Percentiles rank a stretch among this genome's conserved stretches.
Evolutionary conservation across 768 basidiomycete species (phyloP).

Genomic region (Galerina marginata): DNA sequence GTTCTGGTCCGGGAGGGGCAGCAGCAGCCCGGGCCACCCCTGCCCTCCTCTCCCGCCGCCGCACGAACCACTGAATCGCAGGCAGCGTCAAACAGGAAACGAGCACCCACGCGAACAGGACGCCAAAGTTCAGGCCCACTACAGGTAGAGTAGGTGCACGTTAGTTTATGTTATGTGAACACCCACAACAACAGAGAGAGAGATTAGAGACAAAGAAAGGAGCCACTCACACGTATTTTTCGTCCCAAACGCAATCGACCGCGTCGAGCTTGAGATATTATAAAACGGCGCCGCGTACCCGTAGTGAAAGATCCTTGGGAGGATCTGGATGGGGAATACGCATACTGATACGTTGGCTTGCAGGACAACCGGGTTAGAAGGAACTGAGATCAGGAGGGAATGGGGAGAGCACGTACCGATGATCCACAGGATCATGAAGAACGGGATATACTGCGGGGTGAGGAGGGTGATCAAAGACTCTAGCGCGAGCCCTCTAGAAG

Average conservation of each 20-base stretch:
- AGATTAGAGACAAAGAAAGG: neutral
- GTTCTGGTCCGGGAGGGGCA: neutral
- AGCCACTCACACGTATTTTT: slow-evolving; percentile 57
- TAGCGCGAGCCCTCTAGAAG: slow-evolving; percentile 60
- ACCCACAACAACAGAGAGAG: too few relatives aligned
- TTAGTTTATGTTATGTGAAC: neutral
- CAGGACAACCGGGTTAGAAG: too few relatives aligned
- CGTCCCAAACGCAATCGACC: slow-evolving; percentile 69
- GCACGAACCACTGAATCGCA: slow-evolving; percentile 50
- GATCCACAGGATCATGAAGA: slow-evolving; percentile 75
- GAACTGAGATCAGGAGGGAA: neutral
- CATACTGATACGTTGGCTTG: slow-evolving; percentile 67
- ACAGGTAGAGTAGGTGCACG: neutral
- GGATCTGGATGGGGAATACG: slow-evolving; percentile 59
- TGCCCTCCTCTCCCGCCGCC: slow-evolving; percentile 25
- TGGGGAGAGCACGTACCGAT: slow-evolving; percentile 49
- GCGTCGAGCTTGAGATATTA: slow-evolving; percentile 64
- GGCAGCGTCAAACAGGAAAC: slow-evolving; percentile 61
- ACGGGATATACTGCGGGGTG: slow-evolving; percentile 59
- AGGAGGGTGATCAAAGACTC: slow-evolving; percentile 67
- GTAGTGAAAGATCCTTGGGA: slow-evolving; percentile 65
- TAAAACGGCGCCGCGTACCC: slow-evolving; percentile 78
- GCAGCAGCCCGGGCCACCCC: too few relatives aligned
- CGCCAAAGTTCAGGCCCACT: slow-evolving; percentile 70
- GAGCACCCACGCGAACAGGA: slow-evolving; percentile 59